phyloP scores from a whole-genome alignment of 208 protist genomes.

The Trypanosomatidae sp. region DNA sequence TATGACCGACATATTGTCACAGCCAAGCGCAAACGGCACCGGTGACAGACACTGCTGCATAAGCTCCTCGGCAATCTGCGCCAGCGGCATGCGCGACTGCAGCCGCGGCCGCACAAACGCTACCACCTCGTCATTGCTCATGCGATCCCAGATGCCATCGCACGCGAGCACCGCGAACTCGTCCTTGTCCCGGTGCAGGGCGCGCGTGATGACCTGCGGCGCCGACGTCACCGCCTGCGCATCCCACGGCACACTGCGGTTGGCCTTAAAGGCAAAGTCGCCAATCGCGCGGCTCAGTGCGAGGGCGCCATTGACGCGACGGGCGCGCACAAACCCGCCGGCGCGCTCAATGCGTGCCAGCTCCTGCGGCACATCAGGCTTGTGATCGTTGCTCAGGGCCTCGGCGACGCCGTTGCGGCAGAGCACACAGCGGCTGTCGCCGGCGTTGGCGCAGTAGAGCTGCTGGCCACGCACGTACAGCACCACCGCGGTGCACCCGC shows the following conservation, averaged over 20 bases:
- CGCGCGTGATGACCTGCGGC: conserved; percentile 52
- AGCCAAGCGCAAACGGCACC: conserved; percentile 71
- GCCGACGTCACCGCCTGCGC: conserved; percentile 87
- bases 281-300: conserved; percentile 92
- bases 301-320: conserved; percentile 90
- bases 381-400: conserved; percentile 90
- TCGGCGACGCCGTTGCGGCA: conserved; percentile 75
- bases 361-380: conserved; percentile 75
- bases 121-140: conserved; percentile 81
- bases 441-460: conserved; percentile 87
- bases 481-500: conserved; percentile 81
- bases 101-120: conserved; percentile 60
- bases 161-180: conserved; percentile 87
- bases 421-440: conserved; percentile 85
- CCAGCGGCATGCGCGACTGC: conserved; percentile 35
- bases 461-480: conserved; percentile 62
- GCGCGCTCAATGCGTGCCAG: conserved; percentile 81
- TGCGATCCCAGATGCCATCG: conserved; percentile 90
- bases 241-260: conserved; percentile 68
- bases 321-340: conserved; percentile 85
- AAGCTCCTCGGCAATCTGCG: conserved; percentile 49
- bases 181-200: conserved; percentile 63
- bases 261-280: conserved; percentile 90
- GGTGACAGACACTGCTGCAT: conserved; percentile 74
- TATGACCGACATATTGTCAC: conserved; percentile 89